These are phyloP conservation scores for Chaetomium strumarium DNA, from an alignment of 2,329 filamentous ascomycete species.

Conservation along the genomic window DNA sequence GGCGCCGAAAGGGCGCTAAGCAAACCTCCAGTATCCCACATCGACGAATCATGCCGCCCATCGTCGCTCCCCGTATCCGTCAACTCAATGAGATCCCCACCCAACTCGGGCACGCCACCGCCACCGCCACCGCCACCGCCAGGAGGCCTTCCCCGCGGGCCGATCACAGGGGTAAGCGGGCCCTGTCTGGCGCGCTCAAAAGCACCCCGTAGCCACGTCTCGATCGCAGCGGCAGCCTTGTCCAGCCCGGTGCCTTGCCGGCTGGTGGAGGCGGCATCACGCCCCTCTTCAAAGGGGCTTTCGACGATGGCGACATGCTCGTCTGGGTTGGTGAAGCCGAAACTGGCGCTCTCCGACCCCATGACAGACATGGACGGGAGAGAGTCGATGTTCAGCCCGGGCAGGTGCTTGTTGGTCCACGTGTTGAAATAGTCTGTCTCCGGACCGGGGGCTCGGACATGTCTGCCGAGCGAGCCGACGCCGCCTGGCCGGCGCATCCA, in stretches of 20 bases:
- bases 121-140: slow-evolving; percentile 24
- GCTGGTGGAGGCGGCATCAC: slow-evolving; percentile 36
- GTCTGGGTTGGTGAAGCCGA: slow-evolving; percentile 44
- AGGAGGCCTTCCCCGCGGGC: slow-evolving; percentile 22
- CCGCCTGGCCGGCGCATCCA: slow-evolving; percentile 82
- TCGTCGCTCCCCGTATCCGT: slow-evolving; percentile 25
- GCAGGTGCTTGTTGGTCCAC: slow-evolving; percentile 77
- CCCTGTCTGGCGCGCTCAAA: slow-evolving; percentile 46
- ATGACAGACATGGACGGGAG: slow-evolving; percentile 61
- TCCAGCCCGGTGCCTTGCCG: slow-evolving; percentile 58
- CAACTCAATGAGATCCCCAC: slow-evolving; percentile 28
- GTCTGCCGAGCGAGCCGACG: slow-evolving; percentile 72
- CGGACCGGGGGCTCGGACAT: slow-evolving; percentile 69
- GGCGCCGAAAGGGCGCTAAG: slow-evolving; percentile 1
- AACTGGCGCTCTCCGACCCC: slow-evolving; percentile 53
- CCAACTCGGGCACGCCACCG: slow-evolving; percentile 21
- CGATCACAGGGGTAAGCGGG: slow-evolving; percentile 45
- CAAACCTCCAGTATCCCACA: slow-evolving; percentile 12
- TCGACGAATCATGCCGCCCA: slow-evolving; percentile 14
- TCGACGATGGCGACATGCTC: slow-evolving; percentile 42
- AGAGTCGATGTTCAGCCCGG: slow-evolving; percentile 66
- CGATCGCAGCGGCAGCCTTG: slow-evolving; percentile 78
- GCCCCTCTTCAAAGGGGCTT: slow-evolving; percentile 44
- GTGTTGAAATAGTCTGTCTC: slow-evolving; percentile 79
- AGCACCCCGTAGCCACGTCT: slow-evolving; percentile 84